Conservation (phyloP, 192 early-diverging fungal genomes). For the Rhizophlyctis rosea region DNA sequence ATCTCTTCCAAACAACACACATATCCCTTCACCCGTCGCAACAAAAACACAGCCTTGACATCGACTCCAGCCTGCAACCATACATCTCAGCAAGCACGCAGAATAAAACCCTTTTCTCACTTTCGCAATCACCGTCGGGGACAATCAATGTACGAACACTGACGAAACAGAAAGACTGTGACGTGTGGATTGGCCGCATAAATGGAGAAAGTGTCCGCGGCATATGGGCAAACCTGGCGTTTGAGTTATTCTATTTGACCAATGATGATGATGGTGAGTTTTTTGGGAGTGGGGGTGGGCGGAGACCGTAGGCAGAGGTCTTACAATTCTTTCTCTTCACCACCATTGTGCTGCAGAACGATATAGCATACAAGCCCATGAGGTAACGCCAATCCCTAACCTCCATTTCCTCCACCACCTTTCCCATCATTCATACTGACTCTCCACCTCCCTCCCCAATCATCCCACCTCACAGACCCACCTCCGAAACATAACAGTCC, state of each 20-base stretch:
- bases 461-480: too few species aligned
- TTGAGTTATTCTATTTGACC: constrained; percentile 45
- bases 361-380: constrained; percentile 50
- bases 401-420: background rate
- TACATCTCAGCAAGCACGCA: too few species aligned
- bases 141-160: constrained; percentile 25
- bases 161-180: constrained; percentile 13
- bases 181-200: constrained; percentile 10
- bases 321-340: too few species aligned
- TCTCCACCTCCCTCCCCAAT: too few species aligned
- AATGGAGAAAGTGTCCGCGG: constrained; percentile 32
- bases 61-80: too few species aligned
- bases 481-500: constrained; percentile 43
- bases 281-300: too few species aligned
- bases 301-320: too few species aligned
- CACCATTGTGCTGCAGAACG: constrained; percentile 26
- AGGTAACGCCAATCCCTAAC: constrained; percentile 6
- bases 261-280: constrained; percentile 49
- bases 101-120: too few species aligned
- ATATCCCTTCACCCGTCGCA: too few species aligned
- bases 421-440: background rate
- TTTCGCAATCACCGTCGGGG: too few species aligned
- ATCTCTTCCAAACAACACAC: too few species aligned
- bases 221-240: constrained; percentile 47
- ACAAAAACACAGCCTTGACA: too few species aligned